Evolutionary conservation across 164 flowering plant species (phyloP), one percentile per base, ranked within the genome.

Genomic region (Cinnamomum micranthum): DNA sequence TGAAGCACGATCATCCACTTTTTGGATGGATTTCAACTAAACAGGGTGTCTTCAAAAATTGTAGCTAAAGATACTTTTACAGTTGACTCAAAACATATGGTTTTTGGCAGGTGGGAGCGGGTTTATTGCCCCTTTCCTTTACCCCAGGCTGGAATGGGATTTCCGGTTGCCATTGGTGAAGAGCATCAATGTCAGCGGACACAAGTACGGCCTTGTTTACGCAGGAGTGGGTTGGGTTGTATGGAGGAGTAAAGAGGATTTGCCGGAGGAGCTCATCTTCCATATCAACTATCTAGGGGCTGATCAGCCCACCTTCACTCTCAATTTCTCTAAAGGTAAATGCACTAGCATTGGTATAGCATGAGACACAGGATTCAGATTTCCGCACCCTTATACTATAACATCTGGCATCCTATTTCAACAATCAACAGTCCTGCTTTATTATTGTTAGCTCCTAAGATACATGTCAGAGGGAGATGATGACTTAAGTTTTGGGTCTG

Each of bases 111-210:
- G 62, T 88, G 88, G 90, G 87, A 84, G 87, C 71, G 86, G 86
- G 2, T 84, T 84, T 71, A 81, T 84, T 17, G 86, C 86, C 3
- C 86, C 86, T 1, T 84, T 85, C 76, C 31, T 85, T n/a, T 82
- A 85, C 76, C 87, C 85, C 0, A 84, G 80, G 24, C 90, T 91
- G 3, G 88, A 78, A 50, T 91, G 95, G 92, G 95, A 91, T 73
- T 91, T 91, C 69, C 82, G 91, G 9, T 71, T 89, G 79, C 92
- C 95, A 14, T 51, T 85, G 77, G 95, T 91, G 62, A 91, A 88
- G 82, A 91, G 95, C 79, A 91, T 91, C 55, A 91, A 91, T 77
- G 95, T 88, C 20, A 90, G 94, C 63, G 92, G 94, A 14, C 94
- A 90, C 77, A 90, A 88, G 79, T 87, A 87, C 75, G 94, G 92